A percentile compares a stretch with the other conserved stretches of the same genome.
These are phyloP conservation scores for Kluyveromyces sp. DNA, from an alignment of 1,139 yeast genomes.

Conservation along the genomic window DNA sequence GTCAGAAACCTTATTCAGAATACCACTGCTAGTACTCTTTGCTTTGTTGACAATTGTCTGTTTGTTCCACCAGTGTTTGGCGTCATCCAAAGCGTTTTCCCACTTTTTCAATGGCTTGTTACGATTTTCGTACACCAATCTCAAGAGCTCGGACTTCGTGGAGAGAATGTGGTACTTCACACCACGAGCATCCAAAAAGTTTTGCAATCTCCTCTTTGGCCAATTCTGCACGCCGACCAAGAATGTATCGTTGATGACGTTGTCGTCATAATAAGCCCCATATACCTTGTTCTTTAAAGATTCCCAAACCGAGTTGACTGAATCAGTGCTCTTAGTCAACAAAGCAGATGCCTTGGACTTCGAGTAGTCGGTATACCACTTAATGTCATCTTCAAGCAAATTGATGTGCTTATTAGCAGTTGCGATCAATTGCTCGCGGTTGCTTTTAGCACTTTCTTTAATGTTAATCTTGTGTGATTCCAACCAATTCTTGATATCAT, in stretches of 20 bases:
- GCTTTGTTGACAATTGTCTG: constrained; percentile 1
- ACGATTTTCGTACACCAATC: constrained; percentile 41
- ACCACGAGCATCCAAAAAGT: constrained; percentile 46
- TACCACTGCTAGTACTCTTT: constrained; percentile 2
- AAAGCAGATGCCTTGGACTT: constrained; percentile 30
- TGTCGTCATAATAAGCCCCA: constrained; percentile 19
- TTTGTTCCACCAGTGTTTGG: constrained; percentile 5
- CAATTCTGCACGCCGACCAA: constrained; percentile 40
- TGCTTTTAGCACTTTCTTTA: constrained; percentile 30
- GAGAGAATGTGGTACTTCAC: constrained; percentile 40
- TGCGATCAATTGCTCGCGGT: constrained; percentile 33
- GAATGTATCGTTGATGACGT: constrained; percentile 40
- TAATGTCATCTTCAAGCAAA: constrained; percentile 33
- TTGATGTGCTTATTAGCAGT: constrained; percentile 34
- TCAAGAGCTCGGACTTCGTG: constrained; percentile 40
- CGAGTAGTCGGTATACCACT: constrained; percentile 32
- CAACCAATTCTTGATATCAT: constrained; percentile 42
- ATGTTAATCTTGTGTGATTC: constrained; percentile 37
- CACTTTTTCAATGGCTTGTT: constrained; percentile 33
- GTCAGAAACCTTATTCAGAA: constrained; percentile 3
- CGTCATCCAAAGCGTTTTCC: constrained; percentile 1
- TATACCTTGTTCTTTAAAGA: constrained; percentile 8
- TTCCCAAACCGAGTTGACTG: constrained; percentile 22
- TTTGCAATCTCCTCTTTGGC: constrained; percentile 43
- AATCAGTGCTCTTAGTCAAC: constrained; percentile 26